Evolutionary conservation across 306 rosid genomes (phyloP).

Genomic region (Clitoria ternatea): DNA sequence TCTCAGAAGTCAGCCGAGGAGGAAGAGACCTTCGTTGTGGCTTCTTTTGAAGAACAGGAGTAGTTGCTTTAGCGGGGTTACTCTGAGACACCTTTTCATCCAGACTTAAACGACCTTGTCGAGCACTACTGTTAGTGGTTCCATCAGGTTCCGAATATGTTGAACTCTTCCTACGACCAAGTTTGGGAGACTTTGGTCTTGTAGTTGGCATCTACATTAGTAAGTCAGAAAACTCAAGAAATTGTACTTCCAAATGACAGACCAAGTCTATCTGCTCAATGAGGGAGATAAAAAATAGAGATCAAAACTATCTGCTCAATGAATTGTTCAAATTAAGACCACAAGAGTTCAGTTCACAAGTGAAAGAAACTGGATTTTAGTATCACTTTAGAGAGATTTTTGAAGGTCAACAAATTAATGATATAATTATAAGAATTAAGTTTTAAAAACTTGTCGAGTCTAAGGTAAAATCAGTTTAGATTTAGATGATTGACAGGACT

Average conservation of each 20-base stretch:
- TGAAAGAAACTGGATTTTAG: neutral
- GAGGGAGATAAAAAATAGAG: neutral
- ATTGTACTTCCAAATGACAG: neutral
- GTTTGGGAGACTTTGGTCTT: slow-evolving; percentile 98
- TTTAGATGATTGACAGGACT: no score
- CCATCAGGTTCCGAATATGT: slow-evolving; percentile 48
- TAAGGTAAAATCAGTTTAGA: slow-evolving; percentile 7
- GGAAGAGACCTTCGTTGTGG: slow-evolving; percentile 93
- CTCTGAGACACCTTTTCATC: slow-evolving; percentile 61
- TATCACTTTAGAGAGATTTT: neutral
- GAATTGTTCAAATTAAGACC: neutral
- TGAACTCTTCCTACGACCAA: slow-evolving; percentile 78
- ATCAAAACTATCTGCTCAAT: neutral
- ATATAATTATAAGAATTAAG: neutral
- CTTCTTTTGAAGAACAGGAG: slow-evolving; percentile 54
- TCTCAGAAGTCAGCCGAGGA: slow-evolving; percentile 70
- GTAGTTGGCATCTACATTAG: slow-evolving; percentile 84
- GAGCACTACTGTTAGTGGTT: slow-evolving; percentile 35
- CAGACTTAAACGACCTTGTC: slow-evolving; percentile 57
- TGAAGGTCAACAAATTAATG: no score
- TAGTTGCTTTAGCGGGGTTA: slow-evolving; percentile 44
- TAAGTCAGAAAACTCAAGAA: slow-evolving; percentile 18
- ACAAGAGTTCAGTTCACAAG: neutral
- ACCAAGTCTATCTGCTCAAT: neutral
- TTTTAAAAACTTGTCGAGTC: neutral